Conservation (phyloP, 768 basidiomycete genomes). For the Boletellus emodensis region DNA sequence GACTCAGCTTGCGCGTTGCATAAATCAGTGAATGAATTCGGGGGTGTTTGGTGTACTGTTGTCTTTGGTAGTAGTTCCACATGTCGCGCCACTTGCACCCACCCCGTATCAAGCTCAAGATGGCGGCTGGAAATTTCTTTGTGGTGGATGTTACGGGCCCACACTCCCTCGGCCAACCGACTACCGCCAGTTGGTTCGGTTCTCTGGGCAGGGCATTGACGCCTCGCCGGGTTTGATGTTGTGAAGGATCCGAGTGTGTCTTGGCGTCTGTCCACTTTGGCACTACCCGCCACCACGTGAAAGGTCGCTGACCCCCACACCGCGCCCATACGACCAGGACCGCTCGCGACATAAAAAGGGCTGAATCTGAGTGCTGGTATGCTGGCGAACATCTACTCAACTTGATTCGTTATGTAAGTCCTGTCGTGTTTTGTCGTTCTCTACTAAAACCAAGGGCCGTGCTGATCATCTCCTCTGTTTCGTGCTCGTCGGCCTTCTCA, state of each 20-base stretch:
- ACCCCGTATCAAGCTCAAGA: conserved; percentile 4
- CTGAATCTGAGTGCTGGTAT: conserved; percentile 31
- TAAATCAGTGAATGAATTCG: conserved; percentile 24
- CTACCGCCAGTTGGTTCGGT: conserved; percentile 22
- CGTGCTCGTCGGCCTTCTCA: conserved; percentile 19
- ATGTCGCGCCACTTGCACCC: conserved; percentile 8
- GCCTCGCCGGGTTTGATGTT: conserved; percentile 25
- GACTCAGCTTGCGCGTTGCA: conserved; percentile 22
- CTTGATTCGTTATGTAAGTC: conserved; percentile 34
- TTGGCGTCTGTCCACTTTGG: conserved; percentile 26
- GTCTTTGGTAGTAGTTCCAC: neutral
- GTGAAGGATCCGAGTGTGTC: conserved; percentile 26
- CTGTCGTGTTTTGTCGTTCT: conserved; percentile 22
- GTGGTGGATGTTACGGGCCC: conserved; percentile 23
- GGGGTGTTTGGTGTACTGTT: neutral
- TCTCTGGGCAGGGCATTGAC: conserved; percentile 14
- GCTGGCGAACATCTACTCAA: conserved; percentile 27
- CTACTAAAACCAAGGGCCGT: conserved; percentile 14
- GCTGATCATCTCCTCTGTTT: conserved; percentile 21
- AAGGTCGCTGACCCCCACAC: conserved; percentile 22
- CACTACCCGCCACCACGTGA: conserved; percentile 29
- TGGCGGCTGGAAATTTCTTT: conserved; percentile 26
- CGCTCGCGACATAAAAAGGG: conserved; percentile 20
- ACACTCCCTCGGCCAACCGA: conserved; percentile 19
- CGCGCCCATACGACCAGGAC: conserved; percentile 21